Evolutionary conservation across 2,329 filamentous ascomycete genomes (phyloP).

Genomic region (Cercospora zeina): DNA sequence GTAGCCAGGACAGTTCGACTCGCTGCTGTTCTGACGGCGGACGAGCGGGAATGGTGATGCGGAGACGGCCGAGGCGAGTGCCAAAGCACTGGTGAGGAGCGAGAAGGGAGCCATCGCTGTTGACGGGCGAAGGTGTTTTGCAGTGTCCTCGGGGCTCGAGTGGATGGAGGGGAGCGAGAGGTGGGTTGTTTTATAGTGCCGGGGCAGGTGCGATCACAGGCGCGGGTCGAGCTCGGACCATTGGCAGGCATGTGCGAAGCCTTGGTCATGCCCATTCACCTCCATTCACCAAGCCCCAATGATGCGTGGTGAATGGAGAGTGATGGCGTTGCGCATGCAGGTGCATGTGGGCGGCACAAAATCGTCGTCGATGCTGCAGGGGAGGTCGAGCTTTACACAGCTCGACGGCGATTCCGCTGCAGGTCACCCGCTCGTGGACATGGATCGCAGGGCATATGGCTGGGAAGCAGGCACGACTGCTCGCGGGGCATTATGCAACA

Average conservation of each 20-base stretch:
- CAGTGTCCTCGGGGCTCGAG: neutral
- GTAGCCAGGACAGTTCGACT: conserved; percentile 64
- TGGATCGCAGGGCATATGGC: neutral
- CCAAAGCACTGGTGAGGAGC: conserved; percentile 23
- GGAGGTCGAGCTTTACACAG: conserved; percentile 15
- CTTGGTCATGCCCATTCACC: conserved; percentile 6
- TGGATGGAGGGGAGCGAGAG: conserved; percentile 8
- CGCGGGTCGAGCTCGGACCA: conserved; percentile 3
- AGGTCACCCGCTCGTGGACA: conserved; percentile 8
- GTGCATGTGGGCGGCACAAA: conserved; percentile 12
- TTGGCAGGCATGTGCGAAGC: conserved; percentile 16
- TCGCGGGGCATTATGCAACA: conserved; percentile 15
- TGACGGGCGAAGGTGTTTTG: conserved; percentile 1
- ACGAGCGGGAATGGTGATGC: conserved; percentile 27
- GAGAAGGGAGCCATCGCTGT: conserved; percentile 25
- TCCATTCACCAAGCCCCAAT: neutral
- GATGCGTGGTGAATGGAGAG: neutral
- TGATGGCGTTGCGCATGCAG: conserved; percentile 6
- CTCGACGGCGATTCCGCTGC: conserved; percentile 16
- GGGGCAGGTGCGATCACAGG: conserved; percentile 1
- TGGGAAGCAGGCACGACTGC: neutral
- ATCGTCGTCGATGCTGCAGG: conserved; percentile 10
- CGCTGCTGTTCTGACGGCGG: conserved; percentile 26
- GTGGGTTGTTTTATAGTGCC: conserved; percentile 21
- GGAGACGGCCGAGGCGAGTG: conserved; percentile 22